A percentile compares a stretch with the other conserved stretches of the same genome.
Conservation (phyloP, 1,139 yeast genomes). For the Debaryomyces nepalensis region DNA sequence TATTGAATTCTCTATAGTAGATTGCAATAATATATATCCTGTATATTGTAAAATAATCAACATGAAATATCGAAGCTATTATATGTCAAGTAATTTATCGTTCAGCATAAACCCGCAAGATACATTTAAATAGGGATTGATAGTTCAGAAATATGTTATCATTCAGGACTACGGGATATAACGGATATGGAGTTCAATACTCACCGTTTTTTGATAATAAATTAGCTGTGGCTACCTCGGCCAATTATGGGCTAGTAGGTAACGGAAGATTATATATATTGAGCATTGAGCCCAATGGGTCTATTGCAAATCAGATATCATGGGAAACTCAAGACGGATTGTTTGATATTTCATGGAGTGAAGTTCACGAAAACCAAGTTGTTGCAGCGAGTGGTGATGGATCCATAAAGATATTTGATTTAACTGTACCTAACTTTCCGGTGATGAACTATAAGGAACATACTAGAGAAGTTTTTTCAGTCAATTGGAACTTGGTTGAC, state of each 20-base stretch:
- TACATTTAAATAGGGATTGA: neutral
- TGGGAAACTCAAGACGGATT: slow-evolving; percentile 95
- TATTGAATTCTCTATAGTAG: no score
- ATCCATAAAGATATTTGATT: slow-evolving; percentile 78
- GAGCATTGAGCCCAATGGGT: slow-evolving; percentile 69
- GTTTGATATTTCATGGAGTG: slow-evolving; percentile 90
- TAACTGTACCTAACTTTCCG: slow-evolving; percentile 69
- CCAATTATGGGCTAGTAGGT: slow-evolving; percentile 93
- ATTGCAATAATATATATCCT: no score
- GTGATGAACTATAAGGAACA: slow-evolving; percentile 81
- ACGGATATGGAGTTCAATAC: slow-evolving; percentile 87
- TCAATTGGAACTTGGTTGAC: slow-evolving; percentile 85
- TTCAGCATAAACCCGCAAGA: neutral
- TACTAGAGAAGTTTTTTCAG: slow-evolving; percentile 80
- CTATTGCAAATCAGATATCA: slow-evolving; percentile 54
- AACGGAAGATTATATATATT: slow-evolving; percentile 81
- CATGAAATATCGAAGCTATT: neutral
- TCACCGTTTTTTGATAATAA: slow-evolving; percentile 92
- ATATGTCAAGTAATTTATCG: neutral
- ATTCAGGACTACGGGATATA: slow-evolving; percentile 77
- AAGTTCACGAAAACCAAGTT: slow-evolving; percentile 83
- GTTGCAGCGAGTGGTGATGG: slow-evolving; percentile 92
- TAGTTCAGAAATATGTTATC: slow-evolving; percentile 56
- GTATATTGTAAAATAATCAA: neutral
- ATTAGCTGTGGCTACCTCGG: slow-evolving; percentile 86